Evolutionary conservation across 352 stramenopile genomes (phyloP).

Genomic region (Phytophthora pini): DNA sequence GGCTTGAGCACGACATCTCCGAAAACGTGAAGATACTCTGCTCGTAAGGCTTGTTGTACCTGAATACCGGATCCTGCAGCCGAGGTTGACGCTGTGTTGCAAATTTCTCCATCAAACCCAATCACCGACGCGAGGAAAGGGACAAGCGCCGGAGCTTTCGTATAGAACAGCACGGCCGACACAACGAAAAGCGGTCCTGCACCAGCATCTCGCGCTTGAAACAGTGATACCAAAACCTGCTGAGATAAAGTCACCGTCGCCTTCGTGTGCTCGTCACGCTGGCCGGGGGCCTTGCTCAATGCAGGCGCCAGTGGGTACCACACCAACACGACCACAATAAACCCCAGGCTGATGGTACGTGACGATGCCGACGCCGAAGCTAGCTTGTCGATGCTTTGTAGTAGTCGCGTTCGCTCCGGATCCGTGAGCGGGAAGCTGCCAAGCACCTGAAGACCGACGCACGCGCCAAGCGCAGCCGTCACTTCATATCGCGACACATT

Average conservation of each 20-base stretch:
- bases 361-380: constrained; percentile 28
- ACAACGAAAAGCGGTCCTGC: constrained; percentile 67
- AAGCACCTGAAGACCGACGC: constrained; percentile 55
- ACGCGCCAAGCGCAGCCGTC: constrained; percentile 46
- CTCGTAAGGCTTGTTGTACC: constrained; percentile 45
- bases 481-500: constrained; percentile 36
- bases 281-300: constrained; percentile 63
- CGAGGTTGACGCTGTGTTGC: constrained; percentile 16
- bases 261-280: constrained; percentile 69
- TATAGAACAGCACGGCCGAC: constrained; percentile 73
- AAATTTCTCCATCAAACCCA: constrained; percentile 32
- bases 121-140: constrained; percentile 57
- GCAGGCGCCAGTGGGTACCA: constrained; percentile 59
- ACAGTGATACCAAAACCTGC: constrained; percentile 62
- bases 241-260: constrained; percentile 58
- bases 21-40: constrained; percentile 67
- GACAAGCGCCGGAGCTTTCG: constrained; percentile 62
- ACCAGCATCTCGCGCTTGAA: constrained; percentile 43
- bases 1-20: constrained; percentile 71
- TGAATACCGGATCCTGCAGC: constrained; percentile 26
- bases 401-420: constrained; percentile 49
- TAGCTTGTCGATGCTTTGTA: constrained; percentile 53
- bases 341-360: constrained; percentile 57
- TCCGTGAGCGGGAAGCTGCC: constrained; percentile 56
- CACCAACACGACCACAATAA: constrained; percentile 61